A percentile compares a stretch with the other conserved stretches of the same genome.
Evolutionary conservation across 164 flowering plant genomes (phyloP).

Genomic region (Vitis rotundifolia): DNA sequence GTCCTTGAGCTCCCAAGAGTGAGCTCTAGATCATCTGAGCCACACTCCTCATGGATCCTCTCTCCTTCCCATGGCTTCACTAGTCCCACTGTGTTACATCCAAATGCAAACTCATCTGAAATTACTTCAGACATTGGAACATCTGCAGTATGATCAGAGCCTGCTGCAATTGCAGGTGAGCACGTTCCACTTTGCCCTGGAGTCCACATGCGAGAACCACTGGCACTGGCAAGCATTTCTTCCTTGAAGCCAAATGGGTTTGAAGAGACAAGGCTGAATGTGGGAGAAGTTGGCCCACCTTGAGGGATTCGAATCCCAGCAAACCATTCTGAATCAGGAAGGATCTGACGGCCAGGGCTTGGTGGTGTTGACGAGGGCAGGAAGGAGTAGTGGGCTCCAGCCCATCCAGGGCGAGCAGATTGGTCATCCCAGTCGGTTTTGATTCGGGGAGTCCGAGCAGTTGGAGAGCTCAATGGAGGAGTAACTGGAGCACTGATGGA

Average conservation of each 20-base stretch:
- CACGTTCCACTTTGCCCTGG: slow-evolving; percentile 98
- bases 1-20: slow-evolving; percentile 84
- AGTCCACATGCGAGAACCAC: slow-evolving; percentile 91
- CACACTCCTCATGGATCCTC: slow-evolving; percentile 92
- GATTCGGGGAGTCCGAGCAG: slow-evolving; percentile 69
- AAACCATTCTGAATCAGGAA: slow-evolving; percentile 75
- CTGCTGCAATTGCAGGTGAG: slow-evolving; percentile 78
- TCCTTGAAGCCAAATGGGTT: slow-evolving; percentile 68
- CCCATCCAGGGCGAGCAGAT: slow-evolving; percentile 43
- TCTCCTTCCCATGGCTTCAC: slow-evolving; percentile 99
- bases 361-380: slow-evolving; percentile 84
- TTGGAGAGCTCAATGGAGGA: slow-evolving; percentile 95
- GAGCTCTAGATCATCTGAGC: slow-evolving; percentile 91
- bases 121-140: slow-evolving; percentile 80
- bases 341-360: slow-evolving; percentile 80
- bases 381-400: slow-evolving; percentile 45
- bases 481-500: slow-evolving; percentile 98
- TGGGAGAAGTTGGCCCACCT: slow-evolving; percentile 67
- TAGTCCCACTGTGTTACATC: slow-evolving; percentile 55
- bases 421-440: slow-evolving; percentile 65
- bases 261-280: slow-evolving; percentile 74
- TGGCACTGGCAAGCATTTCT: slow-evolving; percentile 43
- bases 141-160: slow-evolving; percentile 69
- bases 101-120: slow-evolving; percentile 89
- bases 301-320: slow-evolving; percentile 56